Evolutionary conservation across 352 stramenopile species (phyloP), one percentile per base, ranked within the genome.

Genomic region (Thalassiosira exigua): DNA sequence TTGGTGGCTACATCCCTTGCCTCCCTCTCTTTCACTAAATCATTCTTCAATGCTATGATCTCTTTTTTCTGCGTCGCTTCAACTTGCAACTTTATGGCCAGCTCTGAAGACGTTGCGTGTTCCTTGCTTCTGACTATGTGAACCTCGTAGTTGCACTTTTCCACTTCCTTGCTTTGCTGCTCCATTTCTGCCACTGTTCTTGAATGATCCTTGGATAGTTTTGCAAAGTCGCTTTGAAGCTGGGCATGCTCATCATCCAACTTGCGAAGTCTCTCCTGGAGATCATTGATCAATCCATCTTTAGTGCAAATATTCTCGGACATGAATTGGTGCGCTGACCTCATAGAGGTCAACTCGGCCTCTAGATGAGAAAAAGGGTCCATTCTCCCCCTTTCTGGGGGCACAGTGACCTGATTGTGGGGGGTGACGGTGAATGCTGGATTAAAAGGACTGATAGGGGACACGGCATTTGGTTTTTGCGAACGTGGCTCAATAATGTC

Each of bases 361-460:
- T 66, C 46, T 7, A 76, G 44, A 46, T 62, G 67, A 54, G 52
- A 30, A 27, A 50, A 64, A 9, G 36, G 59, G 17, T 60, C 52
- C 3, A 14, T 5, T 3, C 5, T 3, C 14, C 36, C 52, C 7
- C 19, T 60, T 33, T 21, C 9, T 4, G 33, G 54, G 54, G 41
- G 54, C 33, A 21, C 39, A 22, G 22, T 46, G 12, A 41, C 41
- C 39, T 2, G 53, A 30, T 26, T 57, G n/a, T 17, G 21, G 12
- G 30, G 24, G 42, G 19, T 61, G 36, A 66, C 53, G 32, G 54
- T 44, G 51, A 19, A 4, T 39, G 3, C 24, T n/a, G 54, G 21
- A 30, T 42, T 62, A 21, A 22, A 17, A 21, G 26, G 54, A 62
- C 41, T 62, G 9, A 42, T 21, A 46, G 29, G 11, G 12, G 9